These are phyloP conservation scores for Cucumis variabilis DNA, from an alignment of 331 rosid species.

Conservation along the genomic window DNA sequence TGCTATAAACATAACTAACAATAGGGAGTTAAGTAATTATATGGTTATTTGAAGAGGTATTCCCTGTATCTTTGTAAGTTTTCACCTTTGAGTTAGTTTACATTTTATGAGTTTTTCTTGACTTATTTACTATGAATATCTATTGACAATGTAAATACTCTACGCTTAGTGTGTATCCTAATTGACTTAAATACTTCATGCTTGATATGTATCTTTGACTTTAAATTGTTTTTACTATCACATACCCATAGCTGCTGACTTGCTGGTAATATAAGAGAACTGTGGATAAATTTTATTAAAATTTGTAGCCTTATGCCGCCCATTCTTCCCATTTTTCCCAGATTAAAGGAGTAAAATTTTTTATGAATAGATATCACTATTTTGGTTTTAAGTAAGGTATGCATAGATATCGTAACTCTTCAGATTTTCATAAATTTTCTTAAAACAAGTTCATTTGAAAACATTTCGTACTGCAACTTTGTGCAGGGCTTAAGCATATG, in stretches of 20 bases:
- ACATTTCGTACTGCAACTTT: constrained; percentile 67
- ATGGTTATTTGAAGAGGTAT: background rate
- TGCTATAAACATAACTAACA: background rate
- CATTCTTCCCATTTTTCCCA: background rate
- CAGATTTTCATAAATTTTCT: background rate
- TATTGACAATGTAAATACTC: background rate
- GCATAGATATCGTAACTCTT: background rate
- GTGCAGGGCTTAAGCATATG: constrained; percentile 98
- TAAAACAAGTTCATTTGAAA: constrained; percentile 38
- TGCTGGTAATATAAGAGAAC: background rate
- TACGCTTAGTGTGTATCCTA: background rate
- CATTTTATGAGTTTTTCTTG: background rate
- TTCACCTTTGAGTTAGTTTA: background rate
- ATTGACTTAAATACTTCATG: background rate
- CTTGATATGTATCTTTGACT: background rate
- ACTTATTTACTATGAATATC: background rate
- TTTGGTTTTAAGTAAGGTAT: constrained; percentile 1
- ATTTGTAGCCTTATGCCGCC: background rate
- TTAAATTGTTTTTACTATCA: constrained; percentile 7
- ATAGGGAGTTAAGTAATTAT: background rate
- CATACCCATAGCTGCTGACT: background rate
- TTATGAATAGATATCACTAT: background rate
- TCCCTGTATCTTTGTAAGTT: background rate
- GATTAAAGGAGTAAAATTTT: background rate
- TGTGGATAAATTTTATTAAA: background rate